Evolutionary conservation across 2,329 filamentous ascomycete genomes (phyloP).

Genomic region (Claviceps cyperi): DNA sequence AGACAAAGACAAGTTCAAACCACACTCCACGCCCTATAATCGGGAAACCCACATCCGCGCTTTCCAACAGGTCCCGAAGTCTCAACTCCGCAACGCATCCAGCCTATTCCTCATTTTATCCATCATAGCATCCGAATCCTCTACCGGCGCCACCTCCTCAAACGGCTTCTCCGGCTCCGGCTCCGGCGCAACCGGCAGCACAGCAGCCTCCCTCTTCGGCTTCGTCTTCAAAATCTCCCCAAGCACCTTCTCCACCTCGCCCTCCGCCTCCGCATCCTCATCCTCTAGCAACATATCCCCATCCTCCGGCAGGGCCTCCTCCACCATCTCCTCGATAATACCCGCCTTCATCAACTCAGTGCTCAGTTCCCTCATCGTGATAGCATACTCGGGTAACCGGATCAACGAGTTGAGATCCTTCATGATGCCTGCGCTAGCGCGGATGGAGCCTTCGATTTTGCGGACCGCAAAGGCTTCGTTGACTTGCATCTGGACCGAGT

Average conservation of each 20-base stretch:
- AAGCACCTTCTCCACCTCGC: conserved; percentile 76
- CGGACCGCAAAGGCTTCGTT: conserved; percentile 89
- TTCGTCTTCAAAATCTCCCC: conserved; percentile 77
- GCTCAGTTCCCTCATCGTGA: conserved; percentile 78
- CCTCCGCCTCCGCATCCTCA: conserved; percentile 52
- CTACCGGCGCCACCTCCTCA: conserved; percentile 38
- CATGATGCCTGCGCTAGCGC: conserved; percentile 82
- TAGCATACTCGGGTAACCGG: conserved; percentile 68
- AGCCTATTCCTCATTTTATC: conserved; percentile 86
- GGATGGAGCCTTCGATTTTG: conserved; percentile 89
- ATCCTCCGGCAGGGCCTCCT: conserved; percentile 68
- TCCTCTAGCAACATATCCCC: conserved; percentile 59
- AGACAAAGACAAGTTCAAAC: no score
- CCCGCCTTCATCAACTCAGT: conserved; percentile 86
- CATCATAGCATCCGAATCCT: conserved; percentile 79
- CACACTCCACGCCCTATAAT: no score
- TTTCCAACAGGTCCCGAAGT: no score
- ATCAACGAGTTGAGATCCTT: conserved; percentile 86
- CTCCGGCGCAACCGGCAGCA: conserved; percentile 33
- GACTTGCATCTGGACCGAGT: conserved; percentile 92
- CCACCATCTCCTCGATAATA: conserved; percentile 96
- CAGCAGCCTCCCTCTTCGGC: conserved; percentile 46
- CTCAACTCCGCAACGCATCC: conserved; percentile 75
- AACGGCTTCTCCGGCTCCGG: conserved; percentile 39
- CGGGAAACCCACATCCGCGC: no score